Percentiles rank a stretch among this genome's conserved stretches.
Evolutionary conservation across 768 basidiomycete genomes (phyloP).

Genomic region (Lanmaoa pseudosensibilis): DNA sequence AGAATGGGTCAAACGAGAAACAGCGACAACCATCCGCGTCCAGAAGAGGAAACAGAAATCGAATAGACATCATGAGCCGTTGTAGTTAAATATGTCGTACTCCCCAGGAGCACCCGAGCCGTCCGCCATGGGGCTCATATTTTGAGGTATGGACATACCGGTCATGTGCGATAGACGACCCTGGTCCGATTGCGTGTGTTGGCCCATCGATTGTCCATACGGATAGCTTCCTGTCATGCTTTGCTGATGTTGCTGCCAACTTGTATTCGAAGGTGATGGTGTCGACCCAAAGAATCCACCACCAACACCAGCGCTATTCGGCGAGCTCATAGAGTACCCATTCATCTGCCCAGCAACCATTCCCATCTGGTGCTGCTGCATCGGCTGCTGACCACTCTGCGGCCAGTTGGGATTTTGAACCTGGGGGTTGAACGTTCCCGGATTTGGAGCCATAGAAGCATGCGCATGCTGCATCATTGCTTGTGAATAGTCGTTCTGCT

Average conservation of each 20-base stretch:
- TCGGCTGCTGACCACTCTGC: constrained; percentile 56
- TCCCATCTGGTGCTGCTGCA: constrained; percentile 41
- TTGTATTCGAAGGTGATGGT: constrained; percentile 25
- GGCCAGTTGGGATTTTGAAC: constrained; percentile 44
- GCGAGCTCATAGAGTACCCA: constrained; percentile 36
- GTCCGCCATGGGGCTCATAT: constrained; percentile 44
- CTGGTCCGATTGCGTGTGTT: constrained; percentile 30
- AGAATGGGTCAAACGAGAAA: constrained; percentile 17
- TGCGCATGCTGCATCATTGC: constrained; percentile 40
- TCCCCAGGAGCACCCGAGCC: constrained; percentile 42
- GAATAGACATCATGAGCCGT: constrained; percentile 36
- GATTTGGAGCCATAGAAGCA: constrained; percentile 30
- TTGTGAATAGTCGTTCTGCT: constrained; percentile 42
- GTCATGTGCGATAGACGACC: constrained; percentile 48
- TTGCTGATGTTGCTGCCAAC: constrained; percentile 31
- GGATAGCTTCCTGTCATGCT: constrained; percentile 31
- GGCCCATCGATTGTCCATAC: constrained; percentile 29
- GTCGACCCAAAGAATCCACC: constrained; percentile 27
- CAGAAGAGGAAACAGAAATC: constrained; percentile 14
- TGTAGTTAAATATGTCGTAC: constrained; percentile 63
- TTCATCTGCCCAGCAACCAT: constrained; percentile 39
- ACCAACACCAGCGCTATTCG: constrained; percentile 34
- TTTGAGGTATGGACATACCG: constrained; percentile 50
- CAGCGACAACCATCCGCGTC: constrained; percentile 20
- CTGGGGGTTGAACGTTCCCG: constrained; percentile 32